These are phyloP conservation scores for Phlebiopsis gigantea DNA, from an alignment of 768 basidiomycete genomes.

Conservation along the genomic window DNA sequence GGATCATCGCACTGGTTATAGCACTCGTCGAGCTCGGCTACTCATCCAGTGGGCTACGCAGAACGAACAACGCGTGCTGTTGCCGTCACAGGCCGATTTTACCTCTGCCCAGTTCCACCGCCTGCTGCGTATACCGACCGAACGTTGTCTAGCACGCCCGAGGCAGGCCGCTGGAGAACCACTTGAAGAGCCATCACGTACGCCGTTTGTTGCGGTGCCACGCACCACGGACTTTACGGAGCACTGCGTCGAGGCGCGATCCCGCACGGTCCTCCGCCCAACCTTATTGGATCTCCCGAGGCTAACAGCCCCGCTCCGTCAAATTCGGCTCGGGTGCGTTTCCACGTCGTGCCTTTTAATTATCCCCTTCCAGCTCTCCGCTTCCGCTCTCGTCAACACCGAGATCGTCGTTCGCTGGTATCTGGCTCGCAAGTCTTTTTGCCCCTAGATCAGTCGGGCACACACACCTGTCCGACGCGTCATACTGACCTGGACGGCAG, in stretches of 20 bases:
- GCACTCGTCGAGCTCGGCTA: background rate
- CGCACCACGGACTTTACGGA: background rate
- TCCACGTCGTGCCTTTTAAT: too few species aligned
- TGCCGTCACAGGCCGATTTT: background rate
- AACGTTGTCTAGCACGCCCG: background rate
- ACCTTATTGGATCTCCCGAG: background rate
- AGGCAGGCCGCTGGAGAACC: background rate
- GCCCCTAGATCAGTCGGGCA: background rate
- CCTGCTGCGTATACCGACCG: background rate
- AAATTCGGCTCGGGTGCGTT: background rate
- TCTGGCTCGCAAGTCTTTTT: background rate
- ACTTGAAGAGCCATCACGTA: background rate
- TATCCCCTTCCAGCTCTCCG: background rate
- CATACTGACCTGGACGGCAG: background rate
- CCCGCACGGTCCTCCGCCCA: background rate
- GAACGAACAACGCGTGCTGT: background rate
- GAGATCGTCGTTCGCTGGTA: background rate
- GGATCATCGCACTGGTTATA: background rate
- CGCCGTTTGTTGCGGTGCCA: background rate
- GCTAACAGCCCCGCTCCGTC: background rate
- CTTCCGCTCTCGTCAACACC: background rate
- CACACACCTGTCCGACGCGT: background rate
- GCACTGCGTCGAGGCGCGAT: background rate
- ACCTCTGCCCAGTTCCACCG: background rate
- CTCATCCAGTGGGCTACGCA: background rate